Base-by-base conservation (phyloP, 768 basidiomycete species). In the Tylopilus balloui region DNA sequence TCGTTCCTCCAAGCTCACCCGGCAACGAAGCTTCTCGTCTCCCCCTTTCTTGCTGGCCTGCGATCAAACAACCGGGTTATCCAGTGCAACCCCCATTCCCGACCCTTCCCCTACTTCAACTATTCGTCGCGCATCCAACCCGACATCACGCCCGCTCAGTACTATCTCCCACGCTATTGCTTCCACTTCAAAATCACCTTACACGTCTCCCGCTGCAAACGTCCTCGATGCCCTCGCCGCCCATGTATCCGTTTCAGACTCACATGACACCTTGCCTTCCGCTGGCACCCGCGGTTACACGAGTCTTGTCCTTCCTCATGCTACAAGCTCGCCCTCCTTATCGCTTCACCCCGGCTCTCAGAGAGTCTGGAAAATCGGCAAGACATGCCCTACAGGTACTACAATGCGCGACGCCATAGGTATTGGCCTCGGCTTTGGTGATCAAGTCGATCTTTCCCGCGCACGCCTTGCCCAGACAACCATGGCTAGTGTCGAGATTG, bases 401-500 rank as follows among this genome's bases (percentile, higher is more conserved):
- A 56, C 53, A 11, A 46, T 67, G 9, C 51, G 62, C 12, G 58
- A 65, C 42, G 61, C 42, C 32, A 50, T 67, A 28, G 57, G 65
- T 11, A 32, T 36, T 2, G 63, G 67, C 29, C 59, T 67, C 17
- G 67, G 66, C 4, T 39, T 68, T 0, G 68, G 70, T 13, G 77
- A 82, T 3, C 78, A 74, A 41, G 69, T 92, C 14, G 89, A 95
- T 66, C 71, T 92, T 36, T 83, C 88, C 2, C 75, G 77, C 11
- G 78, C 83, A 15, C 90, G 92, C 4, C 70, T 90, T 11, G 92
- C 91, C 7, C 87, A 90, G 63, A 84, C 83, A 6, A 91, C 87
- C 5, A 94, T 96, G 92, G 86, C 87, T 14, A 90, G 82, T 43
- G 81, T 95, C 35, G 87, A 90, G 60, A 79, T 90, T 27, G 80